Conservation (phyloP, 78 protist species). For the Polysphondylium violaceum region DNA sequence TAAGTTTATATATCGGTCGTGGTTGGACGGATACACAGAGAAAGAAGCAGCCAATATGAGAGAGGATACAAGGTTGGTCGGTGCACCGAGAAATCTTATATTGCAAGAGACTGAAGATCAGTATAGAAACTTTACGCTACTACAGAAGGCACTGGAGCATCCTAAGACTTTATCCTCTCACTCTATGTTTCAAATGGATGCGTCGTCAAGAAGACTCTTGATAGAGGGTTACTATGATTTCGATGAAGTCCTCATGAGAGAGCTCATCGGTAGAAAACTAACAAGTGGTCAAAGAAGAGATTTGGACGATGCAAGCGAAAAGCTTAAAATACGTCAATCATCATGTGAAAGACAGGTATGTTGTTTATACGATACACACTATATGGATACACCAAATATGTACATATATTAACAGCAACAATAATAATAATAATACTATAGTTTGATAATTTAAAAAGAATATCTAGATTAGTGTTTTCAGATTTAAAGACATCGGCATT, state of each 20-base stretch:
- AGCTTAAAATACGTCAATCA: conserved; percentile 31
- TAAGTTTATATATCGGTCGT: conserved; percentile 51
- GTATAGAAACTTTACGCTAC: conserved; percentile 43
- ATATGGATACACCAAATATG: background rate
- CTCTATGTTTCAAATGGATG: conserved; percentile 76
- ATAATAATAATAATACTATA: background rate
- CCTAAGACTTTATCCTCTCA: conserved; percentile 48
- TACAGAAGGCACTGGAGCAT: conserved; percentile 53
- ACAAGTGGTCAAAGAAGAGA: conserved; percentile 76
- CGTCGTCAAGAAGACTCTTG: background rate
- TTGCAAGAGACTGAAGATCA: conserved; percentile 74
- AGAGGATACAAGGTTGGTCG: background rate
- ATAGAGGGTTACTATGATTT: conserved; percentile 74
- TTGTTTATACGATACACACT: background rate
- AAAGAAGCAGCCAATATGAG: conserved; percentile 27
- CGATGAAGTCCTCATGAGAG: conserved; percentile 35
- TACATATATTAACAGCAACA: background rate
- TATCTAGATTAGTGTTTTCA: conserved; percentile 51
- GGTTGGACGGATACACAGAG: conserved; percentile 62
- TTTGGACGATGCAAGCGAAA: conserved; percentile 53
- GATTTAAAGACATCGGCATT: conserved; percentile 40
- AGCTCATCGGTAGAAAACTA: conserved; percentile 64
- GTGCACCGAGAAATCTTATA: background rate
- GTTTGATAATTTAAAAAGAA: conserved; percentile 75
- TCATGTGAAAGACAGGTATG: conserved; percentile 71